These are phyloP conservation scores for Camelina sativa DNA, from an alignment of 345 rosid genomes.

Conservation along the genomic window DNA sequence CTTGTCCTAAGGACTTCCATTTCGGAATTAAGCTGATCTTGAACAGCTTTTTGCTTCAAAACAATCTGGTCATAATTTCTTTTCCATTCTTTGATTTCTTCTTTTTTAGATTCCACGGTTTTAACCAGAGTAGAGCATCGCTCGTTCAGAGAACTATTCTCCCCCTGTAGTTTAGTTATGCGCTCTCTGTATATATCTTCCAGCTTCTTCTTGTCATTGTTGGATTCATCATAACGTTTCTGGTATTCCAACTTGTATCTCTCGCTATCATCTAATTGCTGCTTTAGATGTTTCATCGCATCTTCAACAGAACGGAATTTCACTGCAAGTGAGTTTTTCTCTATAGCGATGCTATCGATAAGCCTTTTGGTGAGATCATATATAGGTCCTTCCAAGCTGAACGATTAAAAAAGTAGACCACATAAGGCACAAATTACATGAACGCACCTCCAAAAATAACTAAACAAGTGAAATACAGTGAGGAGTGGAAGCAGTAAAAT, in stretches of 20 bases:
- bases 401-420: slow-evolving; percentile 28
- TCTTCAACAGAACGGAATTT: slow-evolving; percentile 89
- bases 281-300: slow-evolving; percentile 69
- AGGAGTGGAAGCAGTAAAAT: slow-evolving; percentile 1
- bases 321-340: slow-evolving; percentile 76
- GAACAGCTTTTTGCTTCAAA: slow-evolving; percentile 76
- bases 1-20: slow-evolving; percentile 78
- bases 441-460: slow-evolving; percentile 23
- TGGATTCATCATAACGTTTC: slow-evolving; percentile 93
- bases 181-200: slow-evolving; percentile 79
- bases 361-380: slow-evolving; percentile 79
- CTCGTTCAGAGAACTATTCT: slow-evolving; percentile 77
- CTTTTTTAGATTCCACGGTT: slow-evolving; percentile 73
- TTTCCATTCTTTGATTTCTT: slow-evolving; percentile 76
- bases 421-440: background rate
- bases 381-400: slow-evolving; percentile 93
- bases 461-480: background rate
- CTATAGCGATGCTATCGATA: slow-evolving; percentile 78
- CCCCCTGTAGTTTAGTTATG: slow-evolving; percentile 76
- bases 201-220: slow-evolving; percentile 87
- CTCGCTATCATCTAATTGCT: slow-evolving; percentile 92
- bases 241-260: slow-evolving; percentile 78
- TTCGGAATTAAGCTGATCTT: slow-evolving; percentile 75
- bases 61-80: slow-evolving; percentile 72
- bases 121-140: slow-evolving; percentile 75